A percentile compares a stretch with the other conserved stretches of the same genome.
phyloP scores from a whole-genome alignment of 1,139 yeast species.

The Geotrichum siamense region DNA sequence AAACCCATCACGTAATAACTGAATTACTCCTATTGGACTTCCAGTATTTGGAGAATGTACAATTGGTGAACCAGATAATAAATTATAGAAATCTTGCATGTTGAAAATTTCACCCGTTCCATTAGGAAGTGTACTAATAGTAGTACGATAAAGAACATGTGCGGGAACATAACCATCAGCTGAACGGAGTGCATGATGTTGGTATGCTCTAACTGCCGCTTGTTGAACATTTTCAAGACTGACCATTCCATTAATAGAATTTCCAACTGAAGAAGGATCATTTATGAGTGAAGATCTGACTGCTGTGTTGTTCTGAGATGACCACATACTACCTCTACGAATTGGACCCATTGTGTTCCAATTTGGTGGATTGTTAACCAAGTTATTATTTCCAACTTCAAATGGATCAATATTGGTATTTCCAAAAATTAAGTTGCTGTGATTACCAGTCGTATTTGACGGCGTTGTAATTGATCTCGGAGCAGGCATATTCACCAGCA shows the following conservation, averaged over 20 bases:
- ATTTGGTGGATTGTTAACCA: neutral
- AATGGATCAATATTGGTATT: conserved; percentile 5
- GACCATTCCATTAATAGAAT: conserved; percentile 1
- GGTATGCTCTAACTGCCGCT: conserved; percentile 29
- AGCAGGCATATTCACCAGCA: conserved; percentile 3
- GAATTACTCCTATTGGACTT: conserved; percentile 21
- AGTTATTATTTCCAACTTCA: conserved; percentile 2
- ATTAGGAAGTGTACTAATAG: conserved; percentile 20
- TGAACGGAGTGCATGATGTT: conserved; percentile 24
- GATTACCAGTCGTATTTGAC: neutral
- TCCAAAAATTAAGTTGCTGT: conserved; percentile 10
- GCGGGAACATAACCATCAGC: conserved; percentile 34
- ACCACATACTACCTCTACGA: conserved; percentile 19
- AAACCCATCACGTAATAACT: conserved; percentile 30
- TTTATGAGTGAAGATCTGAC: neutral
- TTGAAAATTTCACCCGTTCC: conserved; percentile 23
- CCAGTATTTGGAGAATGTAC: conserved; percentile 13
- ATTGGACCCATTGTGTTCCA: conserved; percentile 15
- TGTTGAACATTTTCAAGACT: conserved; percentile 20
- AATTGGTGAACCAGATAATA: conserved; percentile 23
- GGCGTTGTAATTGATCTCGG: conserved; percentile 3
- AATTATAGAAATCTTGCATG: conserved; percentile 30
- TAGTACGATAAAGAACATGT: conserved; percentile 31
- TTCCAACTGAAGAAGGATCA: neutral
- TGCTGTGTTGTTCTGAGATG: conserved; percentile 6